Evolutionary conservation across 2,329 filamentous ascomycete species (phyloP).

Genomic region (Acephala macrosclerotiorum): DNA sequence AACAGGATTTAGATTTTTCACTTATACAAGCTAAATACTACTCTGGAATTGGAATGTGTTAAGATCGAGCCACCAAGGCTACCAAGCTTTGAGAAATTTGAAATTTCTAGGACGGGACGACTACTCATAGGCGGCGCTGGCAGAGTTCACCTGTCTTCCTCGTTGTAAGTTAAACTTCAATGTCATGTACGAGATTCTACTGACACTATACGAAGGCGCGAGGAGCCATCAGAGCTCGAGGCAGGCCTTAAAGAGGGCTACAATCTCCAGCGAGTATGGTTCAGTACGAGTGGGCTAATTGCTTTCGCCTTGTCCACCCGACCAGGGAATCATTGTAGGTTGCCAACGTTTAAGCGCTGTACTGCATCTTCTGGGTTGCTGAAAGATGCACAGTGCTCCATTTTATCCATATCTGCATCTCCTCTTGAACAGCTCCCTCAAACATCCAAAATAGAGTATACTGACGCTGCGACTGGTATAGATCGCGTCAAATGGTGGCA

Average conservation of each 20-base stretch:
- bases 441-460: no score
- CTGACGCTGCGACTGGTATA: no score
- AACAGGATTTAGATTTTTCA: neutral
- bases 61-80: neutral
- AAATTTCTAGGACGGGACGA: conserved; percentile 12
- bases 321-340: conserved; percentile 1
- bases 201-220: neutral
- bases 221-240: conserved; percentile 1
- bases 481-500: conserved; percentile 16
- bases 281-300: conserved; percentile 13
- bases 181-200: neutral
- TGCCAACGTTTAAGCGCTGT: no score
- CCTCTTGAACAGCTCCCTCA: no score
- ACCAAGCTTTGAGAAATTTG: conserved; percentile 17
- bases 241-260: neutral
- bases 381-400: no score
- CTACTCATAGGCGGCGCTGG: conserved; percentile 12
- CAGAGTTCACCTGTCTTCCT: neutral
- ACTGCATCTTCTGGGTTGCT: no score
- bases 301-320: conserved; percentile 15
- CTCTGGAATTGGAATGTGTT: neutral
- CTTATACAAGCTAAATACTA: neutral
- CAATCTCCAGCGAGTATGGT: conserved; percentile 19
- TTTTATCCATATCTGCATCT: no score
- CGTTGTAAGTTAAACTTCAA: neutral